Evolutionary conservation across 208 protist genomes (phyloP).

Genomic region (Leishmania guyanensis): DNA sequence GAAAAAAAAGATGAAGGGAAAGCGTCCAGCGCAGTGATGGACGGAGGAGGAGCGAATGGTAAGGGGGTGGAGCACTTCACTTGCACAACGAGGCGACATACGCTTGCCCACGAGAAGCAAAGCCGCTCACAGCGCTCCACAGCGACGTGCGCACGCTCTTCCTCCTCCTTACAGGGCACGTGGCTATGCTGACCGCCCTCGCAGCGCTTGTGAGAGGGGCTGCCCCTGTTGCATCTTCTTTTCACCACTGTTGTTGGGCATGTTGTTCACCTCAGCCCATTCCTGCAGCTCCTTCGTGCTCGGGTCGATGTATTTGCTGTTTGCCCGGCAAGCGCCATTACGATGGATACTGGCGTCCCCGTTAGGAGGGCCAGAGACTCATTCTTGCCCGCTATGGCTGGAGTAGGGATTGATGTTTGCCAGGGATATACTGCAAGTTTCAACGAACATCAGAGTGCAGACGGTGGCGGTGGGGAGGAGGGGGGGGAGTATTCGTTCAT

Average conservation of each 20-base stretch:
- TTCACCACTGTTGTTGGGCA: neutral
- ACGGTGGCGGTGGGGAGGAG: no score
- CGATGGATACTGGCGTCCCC: neutral
- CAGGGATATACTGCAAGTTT: neutral
- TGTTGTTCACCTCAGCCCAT: neutral
- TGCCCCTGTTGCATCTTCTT: neutral
- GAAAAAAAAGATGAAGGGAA: no score
- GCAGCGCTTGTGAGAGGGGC: neutral
- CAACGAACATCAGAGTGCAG: no score
- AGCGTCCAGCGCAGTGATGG: no score
- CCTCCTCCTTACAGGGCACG: neutral
- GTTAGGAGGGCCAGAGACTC: neutral
- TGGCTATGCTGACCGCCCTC: neutral
- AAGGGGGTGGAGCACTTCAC: no score
- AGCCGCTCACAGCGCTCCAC: neutral
- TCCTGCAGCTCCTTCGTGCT: neutral
- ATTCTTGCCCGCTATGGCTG: neutral
- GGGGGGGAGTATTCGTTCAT: neutral
- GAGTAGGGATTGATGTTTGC: neutral
- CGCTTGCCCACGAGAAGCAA: neutral
- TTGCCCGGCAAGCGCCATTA: neutral
- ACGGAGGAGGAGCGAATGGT: no score
- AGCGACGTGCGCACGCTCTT: neutral
- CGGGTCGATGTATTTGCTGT: neutral
- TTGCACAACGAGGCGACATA: no score